Evolutionary conservation across 768 basidiomycete species (phyloP).

Genomic region (Naganishia onofrii): DNA sequence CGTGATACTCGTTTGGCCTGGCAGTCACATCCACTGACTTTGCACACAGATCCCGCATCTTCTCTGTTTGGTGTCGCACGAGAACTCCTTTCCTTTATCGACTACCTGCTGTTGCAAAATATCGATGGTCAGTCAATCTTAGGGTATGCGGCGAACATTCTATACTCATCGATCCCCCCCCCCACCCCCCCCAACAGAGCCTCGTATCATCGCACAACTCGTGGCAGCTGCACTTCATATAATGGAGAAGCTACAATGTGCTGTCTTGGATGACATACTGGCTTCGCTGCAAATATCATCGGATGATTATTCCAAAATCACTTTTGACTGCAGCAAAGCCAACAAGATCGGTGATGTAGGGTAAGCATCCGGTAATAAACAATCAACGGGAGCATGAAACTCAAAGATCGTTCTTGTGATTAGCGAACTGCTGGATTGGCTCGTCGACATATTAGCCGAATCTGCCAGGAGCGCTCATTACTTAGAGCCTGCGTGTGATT

Average conservation of each 20-base stretch:
- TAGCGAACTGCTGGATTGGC: constrained; percentile 17
- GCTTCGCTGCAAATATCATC: background rate
- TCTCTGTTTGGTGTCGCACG: constrained; percentile 4
- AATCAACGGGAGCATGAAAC: background rate
- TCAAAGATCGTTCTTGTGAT: no score
- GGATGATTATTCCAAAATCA: constrained; percentile 4
- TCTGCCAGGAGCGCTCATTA: background rate
- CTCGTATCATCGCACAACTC: background rate
- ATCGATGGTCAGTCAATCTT: constrained; percentile 8
- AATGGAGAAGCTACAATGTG: background rate
- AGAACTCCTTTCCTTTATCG: background rate
- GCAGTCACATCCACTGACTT: background rate
- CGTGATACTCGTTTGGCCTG: no score
- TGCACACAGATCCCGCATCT: background rate
- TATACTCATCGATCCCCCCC: background rate
- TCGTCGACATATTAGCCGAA: background rate
- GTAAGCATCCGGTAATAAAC: background rate
- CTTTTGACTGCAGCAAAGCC: constrained; percentile 1
- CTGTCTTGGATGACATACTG: constrained; percentile 6
- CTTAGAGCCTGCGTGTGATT: background rate
- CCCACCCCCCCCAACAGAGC: background rate
- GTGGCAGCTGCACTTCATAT: background rate
- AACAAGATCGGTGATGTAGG: background rate
- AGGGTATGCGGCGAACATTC: background rate
- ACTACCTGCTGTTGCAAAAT: constrained; percentile 11